Conservation (phyloP, 2,329 filamentous ascomycete genomes). For the Colletotrichum destructivum region DNA sequence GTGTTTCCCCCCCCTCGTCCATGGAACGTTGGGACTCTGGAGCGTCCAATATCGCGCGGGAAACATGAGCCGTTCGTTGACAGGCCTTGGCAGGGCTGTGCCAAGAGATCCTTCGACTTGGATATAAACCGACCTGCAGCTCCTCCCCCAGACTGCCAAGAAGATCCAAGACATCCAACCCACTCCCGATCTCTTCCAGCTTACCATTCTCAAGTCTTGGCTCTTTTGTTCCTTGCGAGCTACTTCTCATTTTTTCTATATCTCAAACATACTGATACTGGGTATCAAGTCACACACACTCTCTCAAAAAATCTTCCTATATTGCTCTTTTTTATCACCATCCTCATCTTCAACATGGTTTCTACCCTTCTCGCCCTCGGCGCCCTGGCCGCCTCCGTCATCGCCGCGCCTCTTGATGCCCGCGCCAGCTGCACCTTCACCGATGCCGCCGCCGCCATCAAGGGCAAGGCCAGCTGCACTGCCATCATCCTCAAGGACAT, state of each 20-base stretch:
- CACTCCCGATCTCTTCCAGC: slow-evolving; percentile 25
- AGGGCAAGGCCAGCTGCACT: slow-evolving; percentile 66
- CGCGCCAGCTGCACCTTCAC: slow-evolving; percentile 67
- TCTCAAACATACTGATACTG: slow-evolving; percentile 31
- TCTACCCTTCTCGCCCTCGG: slow-evolving; percentile 46
- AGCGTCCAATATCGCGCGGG: not conserved
- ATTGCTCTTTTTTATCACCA: not conserved
- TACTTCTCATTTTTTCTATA: not conserved
- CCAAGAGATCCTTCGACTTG: slow-evolving; percentile 35
- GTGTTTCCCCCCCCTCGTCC: slow-evolving; percentile 12
- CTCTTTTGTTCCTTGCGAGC: slow-evolving; percentile 26
- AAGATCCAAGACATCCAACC: slow-evolving; percentile 36
- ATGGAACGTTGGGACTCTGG: not conserved
- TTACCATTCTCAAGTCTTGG: slow-evolving; percentile 39
- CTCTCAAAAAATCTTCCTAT: slow-evolving; percentile 22
- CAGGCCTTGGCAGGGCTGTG: slow-evolving; percentile 19
- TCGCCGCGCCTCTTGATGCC: slow-evolving; percentile 44
- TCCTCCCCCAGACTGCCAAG: slow-evolving; percentile 38
- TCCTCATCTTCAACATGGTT: slow-evolving; percentile 25
- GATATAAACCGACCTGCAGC: slow-evolving; percentile 38
- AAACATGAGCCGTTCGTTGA: not conserved
- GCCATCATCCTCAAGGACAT: slow-evolving; percentile 68
- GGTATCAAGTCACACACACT: slow-evolving; percentile 26
- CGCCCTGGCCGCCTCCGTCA: slow-evolving; percentile 47
- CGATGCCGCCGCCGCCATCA: slow-evolving; percentile 62